Conservation (phyloP, 176 grass and related monocot genomes). For the Microstegium vimineum region DNA sequence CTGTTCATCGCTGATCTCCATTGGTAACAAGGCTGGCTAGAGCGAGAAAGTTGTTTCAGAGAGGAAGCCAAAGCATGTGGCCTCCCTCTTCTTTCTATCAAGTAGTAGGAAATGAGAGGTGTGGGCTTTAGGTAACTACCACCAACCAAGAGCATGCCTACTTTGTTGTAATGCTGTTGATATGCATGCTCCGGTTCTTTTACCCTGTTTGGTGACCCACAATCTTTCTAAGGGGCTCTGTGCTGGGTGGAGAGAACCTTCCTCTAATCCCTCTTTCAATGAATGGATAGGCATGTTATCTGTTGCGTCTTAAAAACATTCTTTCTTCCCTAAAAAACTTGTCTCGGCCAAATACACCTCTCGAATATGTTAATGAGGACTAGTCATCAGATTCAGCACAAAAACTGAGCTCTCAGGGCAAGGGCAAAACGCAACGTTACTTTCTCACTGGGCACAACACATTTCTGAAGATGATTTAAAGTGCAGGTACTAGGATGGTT, state of each 20-base stretch:
- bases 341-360: too few species aligned
- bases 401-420: background rate
- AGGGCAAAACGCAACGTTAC: background rate
- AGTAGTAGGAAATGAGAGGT: conserved; percentile 11
- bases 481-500: conserved; percentile 13
- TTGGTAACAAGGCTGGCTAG: background rate
- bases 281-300: background rate
- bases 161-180: conserved; percentile 18
- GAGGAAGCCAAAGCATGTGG: conserved; percentile 29
- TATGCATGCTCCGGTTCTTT: background rate
- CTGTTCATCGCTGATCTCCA: conserved; percentile 60
- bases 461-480: background rate
- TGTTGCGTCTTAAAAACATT: background rate
- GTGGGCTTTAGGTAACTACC: conserved; percentile 42
- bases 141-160: conserved; percentile 68
- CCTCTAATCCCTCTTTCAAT: background rate
- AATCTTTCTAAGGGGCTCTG: conserved; percentile 44
- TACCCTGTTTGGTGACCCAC: conserved; percentile 61
- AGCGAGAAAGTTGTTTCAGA: conserved; percentile 18
- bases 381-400: background rate
- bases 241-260: conserved; percentile 9
- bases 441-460: background rate
- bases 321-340: background rate
- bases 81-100: conserved; percentile 33
- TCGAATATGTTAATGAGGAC: background rate